Percentiles rank a stretch among this genome's conserved stretches.
Conservation (phyloP, 2,329 filamentous ascomycete species). For the Alternaria angustiovoidea region DNA sequence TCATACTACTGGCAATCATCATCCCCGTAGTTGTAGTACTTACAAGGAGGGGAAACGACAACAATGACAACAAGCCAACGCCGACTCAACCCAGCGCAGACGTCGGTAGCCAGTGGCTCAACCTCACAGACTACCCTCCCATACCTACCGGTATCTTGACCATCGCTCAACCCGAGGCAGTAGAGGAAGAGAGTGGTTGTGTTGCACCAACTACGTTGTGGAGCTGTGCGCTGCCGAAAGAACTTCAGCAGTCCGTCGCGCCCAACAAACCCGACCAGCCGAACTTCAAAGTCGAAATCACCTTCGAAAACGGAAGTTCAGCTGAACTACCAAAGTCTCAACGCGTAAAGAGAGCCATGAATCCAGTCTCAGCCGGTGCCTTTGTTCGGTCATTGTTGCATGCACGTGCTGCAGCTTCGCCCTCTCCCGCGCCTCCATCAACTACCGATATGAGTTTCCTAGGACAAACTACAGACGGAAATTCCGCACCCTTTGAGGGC, state of each 20-base stretch:
- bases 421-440: slow-evolving; percentile 66
- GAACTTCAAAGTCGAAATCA: slow-evolving; percentile 80
- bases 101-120: slow-evolving; percentile 68
- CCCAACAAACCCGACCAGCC: slow-evolving; percentile 74
- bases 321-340: slow-evolving; percentile 22
- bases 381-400: slow-evolving; percentile 45
- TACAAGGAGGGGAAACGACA: slow-evolving; percentile 38
- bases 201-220: slow-evolving; percentile 77
- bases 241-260: slow-evolving; percentile 70
- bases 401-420: slow-evolving; percentile 45
- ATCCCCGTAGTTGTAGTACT: slow-evolving; percentile 50
- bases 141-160: slow-evolving; percentile 86
- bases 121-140: slow-evolving; percentile 84
- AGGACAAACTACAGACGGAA: slow-evolving; percentile 83
- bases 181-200: slow-evolving; percentile 71
- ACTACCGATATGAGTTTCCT: slow-evolving; percentile 79
- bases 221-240: slow-evolving; percentile 86
- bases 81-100: slow-evolving; percentile 27
- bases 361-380: slow-evolving; percentile 55
- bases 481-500: slow-evolving; percentile 75
- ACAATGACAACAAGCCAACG: slow-evolving; percentile 45
- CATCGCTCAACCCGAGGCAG: slow-evolving; percentile 75
- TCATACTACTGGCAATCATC: slow-evolving; percentile 50
- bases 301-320: slow-evolving; percentile 62
- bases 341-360: slow-evolving; percentile 66